Evolutionary conservation across 139 green algal genomes (phyloP).

Genomic region (Chlorokybus atmophyticus): DNA sequence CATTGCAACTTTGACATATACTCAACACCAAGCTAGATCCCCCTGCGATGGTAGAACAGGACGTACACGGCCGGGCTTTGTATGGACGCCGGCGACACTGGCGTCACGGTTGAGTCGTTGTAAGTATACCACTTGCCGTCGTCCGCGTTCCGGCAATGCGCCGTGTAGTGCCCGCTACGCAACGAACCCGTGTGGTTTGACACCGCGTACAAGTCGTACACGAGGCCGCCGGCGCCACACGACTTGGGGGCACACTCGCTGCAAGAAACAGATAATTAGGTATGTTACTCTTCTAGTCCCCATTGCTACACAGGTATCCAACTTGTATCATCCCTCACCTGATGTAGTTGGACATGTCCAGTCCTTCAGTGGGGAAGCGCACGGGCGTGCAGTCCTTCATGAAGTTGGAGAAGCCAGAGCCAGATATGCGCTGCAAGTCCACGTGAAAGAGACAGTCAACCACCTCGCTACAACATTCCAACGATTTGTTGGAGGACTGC

Average conservation of each 20-base stretch:
- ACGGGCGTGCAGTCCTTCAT: slow-evolving; percentile 27
- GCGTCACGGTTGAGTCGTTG: slow-evolving; percentile 58
- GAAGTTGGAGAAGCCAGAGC: slow-evolving; percentile 14
- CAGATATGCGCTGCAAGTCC: not conserved
- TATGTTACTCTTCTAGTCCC: not conserved
- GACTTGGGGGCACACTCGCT: no score
- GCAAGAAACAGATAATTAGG: not conserved
- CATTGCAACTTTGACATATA: no score
- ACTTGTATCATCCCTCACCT: slow-evolving; percentile 13
- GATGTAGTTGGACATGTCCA: slow-evolving; percentile 49
- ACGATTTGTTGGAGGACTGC: not conserved
- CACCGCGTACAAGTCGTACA: slow-evolving; percentile 85
- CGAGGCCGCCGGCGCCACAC: not conserved
- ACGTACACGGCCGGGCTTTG: slow-evolving; percentile 60
- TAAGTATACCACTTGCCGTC: slow-evolving; percentile 61
- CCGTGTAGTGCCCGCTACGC: slow-evolving; percentile 90
- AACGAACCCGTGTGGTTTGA: slow-evolving; percentile 78
- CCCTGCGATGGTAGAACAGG: slow-evolving; percentile 78
- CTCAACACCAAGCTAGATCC: no score
- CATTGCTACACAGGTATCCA: not conserved
- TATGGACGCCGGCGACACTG: not conserved
- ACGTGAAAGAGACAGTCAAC: not conserved
- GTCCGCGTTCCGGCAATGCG: slow-evolving; percentile 39
- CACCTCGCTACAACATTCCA: not conserved
- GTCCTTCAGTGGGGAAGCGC: slow-evolving; percentile 18